These are phyloP conservation scores for Fusarium temperatum DNA, from an alignment of 2,329 filamentous ascomycete species.

Conservation along the genomic window DNA sequence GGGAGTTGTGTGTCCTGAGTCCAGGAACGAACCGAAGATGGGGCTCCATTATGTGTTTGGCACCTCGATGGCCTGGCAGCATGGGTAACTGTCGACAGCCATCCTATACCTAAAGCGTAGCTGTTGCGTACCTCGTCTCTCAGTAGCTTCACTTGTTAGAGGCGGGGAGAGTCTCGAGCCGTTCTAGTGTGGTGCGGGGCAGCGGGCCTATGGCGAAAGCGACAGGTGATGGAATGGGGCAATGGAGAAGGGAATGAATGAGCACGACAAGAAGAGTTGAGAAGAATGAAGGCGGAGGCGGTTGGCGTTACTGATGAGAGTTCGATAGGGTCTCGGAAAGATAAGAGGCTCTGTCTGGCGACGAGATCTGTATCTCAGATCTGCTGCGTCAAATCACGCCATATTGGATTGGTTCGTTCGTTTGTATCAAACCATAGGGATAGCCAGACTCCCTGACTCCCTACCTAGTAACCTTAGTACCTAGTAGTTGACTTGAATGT, in stretches of 20 bases:
- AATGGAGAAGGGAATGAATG: constrained; percentile 25
- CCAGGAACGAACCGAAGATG: constrained; percentile 2
- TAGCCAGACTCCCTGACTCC: not conserved
- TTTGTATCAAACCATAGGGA: not conserved
- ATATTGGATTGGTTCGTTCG: not conserved
- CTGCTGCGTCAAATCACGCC: not conserved
- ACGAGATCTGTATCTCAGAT: constrained; percentile 7
- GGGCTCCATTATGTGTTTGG: constrained; percentile 5
- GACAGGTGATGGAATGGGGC: constrained; percentile 30
- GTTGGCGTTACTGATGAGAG: constrained; percentile 1
- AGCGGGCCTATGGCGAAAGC: constrained; percentile 24
- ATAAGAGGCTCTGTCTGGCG: not conserved
- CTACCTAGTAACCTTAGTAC: too few species aligned
- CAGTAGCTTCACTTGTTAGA: constrained; percentile 14
- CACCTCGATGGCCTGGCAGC: constrained; percentile 1
- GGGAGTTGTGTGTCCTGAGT: not conserved
- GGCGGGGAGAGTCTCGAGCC: constrained; percentile 31
- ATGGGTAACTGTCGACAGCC: not conserved
- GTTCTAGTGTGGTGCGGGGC: constrained; percentile 16
- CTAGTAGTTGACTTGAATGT: not conserved
- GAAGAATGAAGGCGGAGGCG: constrained; percentile 33
- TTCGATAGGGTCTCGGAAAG: not conserved
- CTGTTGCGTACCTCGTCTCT: constrained; percentile 8
- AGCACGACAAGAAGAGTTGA: constrained; percentile 10
- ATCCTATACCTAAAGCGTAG: constrained; percentile 36